Conservation (phyloP, 2,329 filamentous ascomycete genomes). For the Cercospora sp. region DNA sequence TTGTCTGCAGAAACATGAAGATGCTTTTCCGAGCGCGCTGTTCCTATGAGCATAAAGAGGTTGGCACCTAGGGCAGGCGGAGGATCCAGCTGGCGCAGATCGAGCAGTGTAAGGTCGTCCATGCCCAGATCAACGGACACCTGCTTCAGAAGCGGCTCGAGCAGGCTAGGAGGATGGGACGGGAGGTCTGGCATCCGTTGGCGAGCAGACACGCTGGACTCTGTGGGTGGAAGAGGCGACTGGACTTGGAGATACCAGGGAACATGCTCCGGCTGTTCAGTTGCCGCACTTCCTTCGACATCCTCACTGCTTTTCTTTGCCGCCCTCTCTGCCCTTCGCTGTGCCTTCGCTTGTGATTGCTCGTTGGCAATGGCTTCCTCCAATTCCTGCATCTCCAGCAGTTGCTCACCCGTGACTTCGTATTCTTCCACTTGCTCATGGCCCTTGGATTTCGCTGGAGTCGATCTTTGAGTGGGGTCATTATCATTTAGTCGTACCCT, state of each 20-base stretch:
- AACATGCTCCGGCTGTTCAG: slow-evolving; percentile 33
- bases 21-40: slow-evolving; percentile 88
- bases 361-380: slow-evolving; percentile 9
- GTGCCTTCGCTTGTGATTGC: slow-evolving; percentile 1
- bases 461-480: background rate
- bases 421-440: background rate
- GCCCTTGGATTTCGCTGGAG: background rate
- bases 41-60: slow-evolving; percentile 89
- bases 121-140: slow-evolving; percentile 82
- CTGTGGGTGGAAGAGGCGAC: slow-evolving; percentile 38
- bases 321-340: background rate
- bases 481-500: background rate
- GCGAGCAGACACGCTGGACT: slow-evolving; percentile 50
- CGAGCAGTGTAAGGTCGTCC: slow-evolving; percentile 76
- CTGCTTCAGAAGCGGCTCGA: slow-evolving; percentile 72
- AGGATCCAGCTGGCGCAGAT: slow-evolving; percentile 80
- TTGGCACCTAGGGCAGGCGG: slow-evolving; percentile 84
- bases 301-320: background rate
- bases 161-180: slow-evolving; percentile 66
- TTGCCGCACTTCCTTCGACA: background rate
- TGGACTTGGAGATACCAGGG: slow-evolving; percentile 85
- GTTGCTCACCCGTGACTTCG: slow-evolving; percentile 11
- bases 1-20: slow-evolving; percentile 87
- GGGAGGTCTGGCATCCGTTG: slow-evolving; percentile 66
- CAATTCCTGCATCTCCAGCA: slow-evolving; percentile 13